Evolutionary conservation across 345 rosid genomes (phyloP).

Genomic region (Pugionium dolabratum): DNA sequence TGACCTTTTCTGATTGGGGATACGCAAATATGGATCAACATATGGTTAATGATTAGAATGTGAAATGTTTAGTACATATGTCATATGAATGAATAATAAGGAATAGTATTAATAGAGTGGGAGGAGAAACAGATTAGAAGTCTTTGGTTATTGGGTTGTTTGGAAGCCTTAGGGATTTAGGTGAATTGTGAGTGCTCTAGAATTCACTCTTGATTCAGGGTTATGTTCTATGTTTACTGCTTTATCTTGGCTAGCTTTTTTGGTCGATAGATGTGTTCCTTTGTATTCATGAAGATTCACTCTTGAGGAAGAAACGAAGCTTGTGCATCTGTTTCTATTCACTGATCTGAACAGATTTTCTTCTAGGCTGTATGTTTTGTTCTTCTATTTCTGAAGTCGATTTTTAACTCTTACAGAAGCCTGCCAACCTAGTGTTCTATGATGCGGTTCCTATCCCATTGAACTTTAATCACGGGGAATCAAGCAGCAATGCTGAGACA

Average conservation of each 20-base stretch:
- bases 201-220: not conserved
- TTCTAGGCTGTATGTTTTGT: not conserved
- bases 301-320: not conserved
- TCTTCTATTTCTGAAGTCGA: not conserved
- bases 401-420: conserved; percentile 44
- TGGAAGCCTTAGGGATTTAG: no score
- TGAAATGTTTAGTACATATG: not conserved
- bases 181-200: not conserved
- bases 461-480: conserved; percentile 56
- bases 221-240: not conserved
- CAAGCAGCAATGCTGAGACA: conserved; percentile 49
- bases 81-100: not conserved
- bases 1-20: not conserved
- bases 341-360: not conserved
- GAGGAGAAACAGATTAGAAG: not conserved
- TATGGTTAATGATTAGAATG: no score
- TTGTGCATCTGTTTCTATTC: not conserved
- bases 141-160: not conserved
- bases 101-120: not conserved
- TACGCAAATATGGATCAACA: no score
- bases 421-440: conserved; percentile 36
- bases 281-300: not conserved
- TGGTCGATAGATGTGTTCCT: not conserved
- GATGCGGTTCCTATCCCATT: conserved; percentile 49
- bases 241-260: not conserved